Evolutionary conservation across 208 protist genomes (phyloP).

Genomic region (Novymonas esmeraldas): DNA sequence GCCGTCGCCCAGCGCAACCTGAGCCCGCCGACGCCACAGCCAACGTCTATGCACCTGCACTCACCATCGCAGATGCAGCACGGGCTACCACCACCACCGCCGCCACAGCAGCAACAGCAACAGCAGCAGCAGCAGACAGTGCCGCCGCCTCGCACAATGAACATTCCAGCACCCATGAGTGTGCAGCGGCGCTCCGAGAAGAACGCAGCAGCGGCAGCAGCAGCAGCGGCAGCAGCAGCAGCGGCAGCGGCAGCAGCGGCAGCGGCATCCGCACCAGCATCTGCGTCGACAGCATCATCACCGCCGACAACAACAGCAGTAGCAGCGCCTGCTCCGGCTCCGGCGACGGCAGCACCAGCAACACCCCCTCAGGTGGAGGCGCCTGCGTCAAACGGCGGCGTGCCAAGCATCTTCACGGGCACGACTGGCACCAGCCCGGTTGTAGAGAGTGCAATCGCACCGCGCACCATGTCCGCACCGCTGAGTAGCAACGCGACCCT

Average conservation of each 20-base stretch:
- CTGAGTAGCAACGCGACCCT: not conserved
- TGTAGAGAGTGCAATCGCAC: not conserved
- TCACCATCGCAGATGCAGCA: slow-evolving; percentile 30
- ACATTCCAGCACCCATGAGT: slow-evolving; percentile 33
- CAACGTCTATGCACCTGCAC: slow-evolving; percentile 10
- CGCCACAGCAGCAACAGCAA: slow-evolving; percentile 27
- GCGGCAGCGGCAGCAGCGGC: not conserved
- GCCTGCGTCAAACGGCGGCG: not conserved
- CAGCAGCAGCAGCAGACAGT: slow-evolving; percentile 24
- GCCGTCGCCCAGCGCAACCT: slow-evolving; percentile 17
- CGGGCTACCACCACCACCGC: no score
- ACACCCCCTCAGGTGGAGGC: not conserved
- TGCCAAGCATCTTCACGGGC: not conserved
- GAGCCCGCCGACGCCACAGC: slow-evolving; percentile 13
- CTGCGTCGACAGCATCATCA: not conserved
- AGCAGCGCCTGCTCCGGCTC: slow-evolving; percentile 6
- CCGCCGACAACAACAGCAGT: slow-evolving; percentile 2
- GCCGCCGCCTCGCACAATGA: slow-evolving; percentile 26
- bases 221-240: slow-evolving; percentile 11
- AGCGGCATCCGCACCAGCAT: slow-evolving; percentile 1
- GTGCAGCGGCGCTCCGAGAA: slow-evolving; percentile 28
- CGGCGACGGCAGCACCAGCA: not conserved
- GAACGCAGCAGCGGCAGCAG: slow-evolving; percentile 15
- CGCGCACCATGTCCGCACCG: slow-evolving; percentile 5
- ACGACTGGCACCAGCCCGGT: not conserved